Evolutionary conservation across 257 asterid species (phyloP).

Genomic region (Penstemon barbatus): DNA sequence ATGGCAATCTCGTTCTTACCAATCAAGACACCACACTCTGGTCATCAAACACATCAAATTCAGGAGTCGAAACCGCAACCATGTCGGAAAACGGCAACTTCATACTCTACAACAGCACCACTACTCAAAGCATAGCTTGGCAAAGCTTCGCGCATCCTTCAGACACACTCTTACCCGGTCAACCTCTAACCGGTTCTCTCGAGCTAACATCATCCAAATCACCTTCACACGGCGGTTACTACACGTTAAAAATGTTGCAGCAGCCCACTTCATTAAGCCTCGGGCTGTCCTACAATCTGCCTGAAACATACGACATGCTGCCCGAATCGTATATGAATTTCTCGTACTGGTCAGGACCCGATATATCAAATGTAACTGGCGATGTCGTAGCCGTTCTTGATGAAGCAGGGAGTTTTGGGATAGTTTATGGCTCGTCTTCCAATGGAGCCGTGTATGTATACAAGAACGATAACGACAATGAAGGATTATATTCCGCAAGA

Average conservation of each 20-base stretch:
- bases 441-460: conserved; percentile 79
- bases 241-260: conserved; percentile 79
- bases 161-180: conserved; percentile 87
- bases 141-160: conserved; percentile 84
- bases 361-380: conserved; percentile 78
- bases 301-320: conserved; percentile 35
- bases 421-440: conserved; percentile 62
- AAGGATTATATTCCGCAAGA: conserved; percentile 42
- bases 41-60: conserved; percentile 71
- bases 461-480: conserved; percentile 69
- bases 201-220: conserved; percentile 62
- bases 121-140: conserved; percentile 48
- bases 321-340: conserved; percentile 49
- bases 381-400: conserved; percentile 66
- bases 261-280: conserved; percentile 71
- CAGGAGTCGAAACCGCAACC: conserved; percentile 48
- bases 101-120: conserved; percentile 42
- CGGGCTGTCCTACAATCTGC: conserved; percentile 64
- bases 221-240: conserved; percentile 60
- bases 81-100: conserved; percentile 79
- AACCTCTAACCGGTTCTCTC: conserved; percentile 50
- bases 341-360: conserved; percentile 86
- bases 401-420: conserved; percentile 77
- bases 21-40: conserved; percentile 56
- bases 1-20: conserved; percentile 62